phyloP scores from a whole-genome alignment of 805 yeast species.

The Starmerella bombi region DNA sequence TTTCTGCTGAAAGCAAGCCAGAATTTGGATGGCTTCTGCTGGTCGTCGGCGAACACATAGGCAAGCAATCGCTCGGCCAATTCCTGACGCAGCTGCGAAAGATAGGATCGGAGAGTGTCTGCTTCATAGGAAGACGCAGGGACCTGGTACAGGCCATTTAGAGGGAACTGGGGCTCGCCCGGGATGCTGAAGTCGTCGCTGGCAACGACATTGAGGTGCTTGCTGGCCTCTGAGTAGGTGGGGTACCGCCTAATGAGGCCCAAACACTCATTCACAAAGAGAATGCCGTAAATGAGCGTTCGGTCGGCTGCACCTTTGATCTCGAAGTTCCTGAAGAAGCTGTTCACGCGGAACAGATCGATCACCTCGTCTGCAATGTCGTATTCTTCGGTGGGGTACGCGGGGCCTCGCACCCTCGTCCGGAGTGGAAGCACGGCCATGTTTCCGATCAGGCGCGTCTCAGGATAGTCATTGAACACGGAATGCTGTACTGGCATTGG shows the following conservation, averaged over 20 bases:
- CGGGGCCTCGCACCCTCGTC: constrained; percentile 81
- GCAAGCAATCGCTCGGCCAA: constrained; percentile 65
- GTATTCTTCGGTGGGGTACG: constrained; percentile 64
- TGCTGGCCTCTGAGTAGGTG: constrained; percentile 31
- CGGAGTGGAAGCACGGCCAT: constrained; percentile 73
- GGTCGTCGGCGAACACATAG: constrained; percentile 45
- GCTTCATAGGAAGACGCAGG: constrained; percentile 64
- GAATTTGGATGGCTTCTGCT: constrained; percentile 58
- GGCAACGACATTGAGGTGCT: constrained; percentile 65
- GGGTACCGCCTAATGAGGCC: constrained; percentile 41
- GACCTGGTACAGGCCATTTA: constrained; percentile 63
- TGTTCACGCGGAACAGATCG: constrained; percentile 88
- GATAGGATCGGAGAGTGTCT: constrained; percentile 65
- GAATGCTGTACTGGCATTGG: constrained; percentile 25
- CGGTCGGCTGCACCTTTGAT: constrained; percentile 93
- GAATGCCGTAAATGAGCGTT: constrained; percentile 81
- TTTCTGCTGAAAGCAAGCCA: constrained; percentile 95
- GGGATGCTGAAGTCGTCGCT: constrained; percentile 83
- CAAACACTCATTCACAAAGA: constrained; percentile 77
- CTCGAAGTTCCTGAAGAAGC: constrained; percentile 93
- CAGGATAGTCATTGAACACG: constrained; percentile 21
- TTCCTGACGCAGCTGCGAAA: constrained; percentile 92
- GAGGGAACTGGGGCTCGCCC: constrained; percentile 89
- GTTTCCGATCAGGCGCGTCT: constrained; percentile 49
- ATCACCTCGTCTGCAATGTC: constrained; percentile 86